Evolutionary conservation across 805 yeast species (phyloP).

Genomic region (Myxozyma udenii): DNA sequence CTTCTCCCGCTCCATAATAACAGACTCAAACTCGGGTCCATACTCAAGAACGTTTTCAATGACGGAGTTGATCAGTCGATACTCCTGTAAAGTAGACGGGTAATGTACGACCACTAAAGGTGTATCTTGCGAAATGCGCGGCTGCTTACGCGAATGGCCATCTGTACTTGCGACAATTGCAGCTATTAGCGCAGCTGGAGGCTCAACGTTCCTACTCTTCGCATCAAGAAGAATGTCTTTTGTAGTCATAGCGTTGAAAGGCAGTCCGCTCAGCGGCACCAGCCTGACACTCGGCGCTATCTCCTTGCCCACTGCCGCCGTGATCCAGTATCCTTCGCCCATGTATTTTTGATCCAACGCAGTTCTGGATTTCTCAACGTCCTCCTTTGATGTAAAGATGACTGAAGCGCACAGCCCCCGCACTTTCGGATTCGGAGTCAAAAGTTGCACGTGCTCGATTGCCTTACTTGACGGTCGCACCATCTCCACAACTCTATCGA

Average conservation of each 20-base stretch:
- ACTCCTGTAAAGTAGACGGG: constrained; percentile 15
- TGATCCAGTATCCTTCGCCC: constrained; percentile 24
- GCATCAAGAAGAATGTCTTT: background rate
- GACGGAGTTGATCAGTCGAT: constrained; percentile 30
- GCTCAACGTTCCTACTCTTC: background rate
- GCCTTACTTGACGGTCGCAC: background rate
- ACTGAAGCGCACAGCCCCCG: constrained; percentile 20
- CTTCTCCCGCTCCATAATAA: constrained; percentile 31
- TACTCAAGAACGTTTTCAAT: constrained; percentile 31
- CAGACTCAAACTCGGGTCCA: constrained; percentile 34
- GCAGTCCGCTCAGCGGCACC: constrained; percentile 11
- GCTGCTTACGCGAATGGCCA: background rate
- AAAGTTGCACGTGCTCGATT: constrained; percentile 7
- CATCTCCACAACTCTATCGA: background rate
- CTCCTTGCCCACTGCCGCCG: constrained; percentile 17
- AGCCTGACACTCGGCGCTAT: constrained; percentile 7
- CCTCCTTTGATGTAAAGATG: constrained; percentile 6
- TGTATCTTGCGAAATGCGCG: background rate
- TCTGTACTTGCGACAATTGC: constrained; percentile 1
- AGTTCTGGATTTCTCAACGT: constrained; percentile 11
- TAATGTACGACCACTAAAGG: constrained; percentile 14
- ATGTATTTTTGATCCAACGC: constrained; percentile 20
- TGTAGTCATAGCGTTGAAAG: constrained; percentile 13
- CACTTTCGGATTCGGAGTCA: constrained; percentile 5
- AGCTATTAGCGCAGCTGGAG: constrained; percentile 13